phyloP scores from a whole-genome alignment of 164 flowering plant genomes.

The Annona squamosa region DNA sequence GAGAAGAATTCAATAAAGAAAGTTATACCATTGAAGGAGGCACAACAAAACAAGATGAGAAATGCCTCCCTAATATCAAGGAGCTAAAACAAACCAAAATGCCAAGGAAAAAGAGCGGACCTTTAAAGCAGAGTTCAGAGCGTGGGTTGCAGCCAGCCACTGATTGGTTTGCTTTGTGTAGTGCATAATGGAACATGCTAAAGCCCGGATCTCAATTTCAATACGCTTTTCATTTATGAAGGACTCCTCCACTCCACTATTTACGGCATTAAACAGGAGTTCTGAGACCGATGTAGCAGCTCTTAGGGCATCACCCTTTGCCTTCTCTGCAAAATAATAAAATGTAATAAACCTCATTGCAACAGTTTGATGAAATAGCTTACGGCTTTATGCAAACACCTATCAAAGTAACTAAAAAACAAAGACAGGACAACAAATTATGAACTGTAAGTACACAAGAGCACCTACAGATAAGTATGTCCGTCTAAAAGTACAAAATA shows the following conservation, averaged over 20 bases:
- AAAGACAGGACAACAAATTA: neutral
- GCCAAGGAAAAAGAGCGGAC: constrained; percentile 19
- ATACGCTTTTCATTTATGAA: constrained; percentile 71
- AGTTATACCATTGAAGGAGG: neutral
- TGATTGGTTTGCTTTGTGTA: constrained; percentile 72
- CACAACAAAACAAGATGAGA: neutral
- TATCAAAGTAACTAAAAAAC: neutral
- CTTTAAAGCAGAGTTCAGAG: constrained; percentile 70
- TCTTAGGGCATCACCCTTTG: constrained; percentile 60
- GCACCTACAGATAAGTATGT: too few relatives aligned
- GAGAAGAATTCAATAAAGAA: neutral
- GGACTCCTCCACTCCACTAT: constrained; percentile 69
- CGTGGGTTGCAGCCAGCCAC: constrained; percentile 74
- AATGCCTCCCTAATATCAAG: neutral
- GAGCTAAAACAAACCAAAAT: neutral
- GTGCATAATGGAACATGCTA: constrained; percentile 32
- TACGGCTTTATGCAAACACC: too few relatives aligned
- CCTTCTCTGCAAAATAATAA: constrained; percentile 36
- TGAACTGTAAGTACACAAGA: neutral
- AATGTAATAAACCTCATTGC: neutral
- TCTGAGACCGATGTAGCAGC: constrained; percentile 50
- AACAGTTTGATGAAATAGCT: too few relatives aligned
- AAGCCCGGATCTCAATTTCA: constrained; percentile 59
- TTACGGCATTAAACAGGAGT: constrained; percentile 63
- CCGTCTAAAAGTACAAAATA: too few relatives aligned